These are phyloP conservation scores for Paradendryphiella salina DNA, from an alignment of 2,329 filamentous ascomycete genomes.

Conservation along the genomic window DNA sequence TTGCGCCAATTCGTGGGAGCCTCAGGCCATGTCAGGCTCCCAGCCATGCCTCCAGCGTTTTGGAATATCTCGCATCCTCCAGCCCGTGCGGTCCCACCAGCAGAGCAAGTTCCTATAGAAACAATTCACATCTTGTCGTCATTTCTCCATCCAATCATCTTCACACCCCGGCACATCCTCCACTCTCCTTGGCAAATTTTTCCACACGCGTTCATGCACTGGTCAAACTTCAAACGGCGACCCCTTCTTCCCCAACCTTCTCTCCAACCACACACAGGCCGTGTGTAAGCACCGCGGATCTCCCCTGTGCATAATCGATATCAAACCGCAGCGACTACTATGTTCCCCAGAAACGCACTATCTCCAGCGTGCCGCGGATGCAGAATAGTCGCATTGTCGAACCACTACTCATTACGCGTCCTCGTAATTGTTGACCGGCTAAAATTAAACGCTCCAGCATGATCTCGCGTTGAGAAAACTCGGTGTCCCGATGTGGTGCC, in stretches of 20 bases:
- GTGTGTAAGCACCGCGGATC: neutral
- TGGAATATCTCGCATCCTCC: conserved; percentile 4
- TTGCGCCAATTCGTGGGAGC: no score
- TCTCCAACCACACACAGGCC: conserved; percentile 7
- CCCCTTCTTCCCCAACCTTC: conserved; percentile 2
- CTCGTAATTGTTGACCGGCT: conserved; percentile 17
- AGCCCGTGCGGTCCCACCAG: conserved; percentile 13
- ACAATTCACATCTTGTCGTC: conserved; percentile 18
- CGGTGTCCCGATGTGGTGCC: neutral
- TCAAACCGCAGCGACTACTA: conserved; percentile 2
- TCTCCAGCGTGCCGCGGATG: neutral
- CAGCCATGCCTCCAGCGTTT: conserved; percentile 6
- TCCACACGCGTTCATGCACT: conserved; percentile 1
- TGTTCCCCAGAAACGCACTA: conserved; percentile 5
- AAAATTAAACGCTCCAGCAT: conserved; percentile 16
- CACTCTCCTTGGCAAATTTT: conserved; percentile 1
- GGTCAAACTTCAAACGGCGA: conserved; percentile 10
- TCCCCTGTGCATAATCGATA: conserved; percentile 18
- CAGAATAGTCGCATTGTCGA: conserved; percentile 5
- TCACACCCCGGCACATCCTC: conserved; percentile 4
- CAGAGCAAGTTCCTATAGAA: conserved; percentile 21
- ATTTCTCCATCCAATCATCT: conserved; percentile 8
- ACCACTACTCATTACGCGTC: conserved; percentile 20
- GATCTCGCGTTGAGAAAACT: conserved; percentile 17
- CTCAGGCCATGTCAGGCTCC: neutral